Evolutionary conservation across 768 basidiomycete genomes (phyloP).

Genomic region (Lactarius sp.): DNA sequence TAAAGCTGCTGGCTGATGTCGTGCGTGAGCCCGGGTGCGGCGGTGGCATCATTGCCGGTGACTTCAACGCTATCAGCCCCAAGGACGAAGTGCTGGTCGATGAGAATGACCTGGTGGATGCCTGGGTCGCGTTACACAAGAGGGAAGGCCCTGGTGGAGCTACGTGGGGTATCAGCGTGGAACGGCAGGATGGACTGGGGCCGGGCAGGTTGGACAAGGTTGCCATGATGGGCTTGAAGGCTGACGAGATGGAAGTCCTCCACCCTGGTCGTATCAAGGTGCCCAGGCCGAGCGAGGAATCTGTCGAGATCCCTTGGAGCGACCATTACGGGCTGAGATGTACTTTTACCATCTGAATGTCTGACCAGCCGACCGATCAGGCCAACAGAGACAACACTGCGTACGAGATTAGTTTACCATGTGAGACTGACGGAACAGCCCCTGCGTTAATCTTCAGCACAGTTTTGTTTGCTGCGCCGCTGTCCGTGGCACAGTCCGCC

Average conservation of each 20-base stretch:
- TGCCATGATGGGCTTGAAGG: slow-evolving; percentile 35
- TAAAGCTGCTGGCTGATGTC: slow-evolving; percentile 34
- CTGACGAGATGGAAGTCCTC: slow-evolving; percentile 36
- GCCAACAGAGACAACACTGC: no score
- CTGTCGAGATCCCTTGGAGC: slow-evolving; percentile 33
- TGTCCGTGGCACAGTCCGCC: no score
- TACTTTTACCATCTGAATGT: slow-evolving; percentile 28
- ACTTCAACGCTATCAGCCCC: slow-evolving; percentile 42
- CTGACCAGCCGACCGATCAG: no score
- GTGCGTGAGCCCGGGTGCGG: slow-evolving; percentile 40
- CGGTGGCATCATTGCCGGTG: slow-evolving; percentile 42
- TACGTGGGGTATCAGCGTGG: slow-evolving; percentile 37
- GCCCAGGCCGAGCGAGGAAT: slow-evolving; percentile 28
- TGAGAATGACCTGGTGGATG: slow-evolving; percentile 37
- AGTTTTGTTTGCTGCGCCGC: no score
- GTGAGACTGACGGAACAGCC: no score
- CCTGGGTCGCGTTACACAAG: slow-evolving; percentile 39
- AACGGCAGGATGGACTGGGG: slow-evolving; percentile 29
- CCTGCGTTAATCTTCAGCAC: no score
- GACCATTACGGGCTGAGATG: slow-evolving; percentile 38
- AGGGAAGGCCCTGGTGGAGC: slow-evolving; percentile 31
- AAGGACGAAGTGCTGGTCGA: slow-evolving; percentile 27
- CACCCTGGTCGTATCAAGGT: slow-evolving; percentile 34
- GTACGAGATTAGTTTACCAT: no score
- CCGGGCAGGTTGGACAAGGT: slow-evolving; percentile 35